Conservation (phyloP, 108 stramenopile species). For the Aurantiochytrium sp. region DNA sequence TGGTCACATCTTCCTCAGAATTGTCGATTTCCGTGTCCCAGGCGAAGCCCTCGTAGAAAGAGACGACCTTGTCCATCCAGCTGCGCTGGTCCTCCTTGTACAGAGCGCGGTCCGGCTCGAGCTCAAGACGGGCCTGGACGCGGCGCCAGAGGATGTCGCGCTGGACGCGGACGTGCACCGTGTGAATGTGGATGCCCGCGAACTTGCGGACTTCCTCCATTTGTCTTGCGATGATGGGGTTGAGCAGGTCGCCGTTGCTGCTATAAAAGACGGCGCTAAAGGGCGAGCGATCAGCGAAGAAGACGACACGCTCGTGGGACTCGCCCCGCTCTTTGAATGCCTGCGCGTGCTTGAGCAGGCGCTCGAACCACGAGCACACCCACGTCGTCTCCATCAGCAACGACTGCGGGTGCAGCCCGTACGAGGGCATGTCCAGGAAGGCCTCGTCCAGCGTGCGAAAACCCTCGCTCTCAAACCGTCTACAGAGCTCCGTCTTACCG, state of each 20-base stretch:
- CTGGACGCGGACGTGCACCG: constrained; percentile 29
- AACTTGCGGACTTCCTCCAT: constrained; percentile 24
- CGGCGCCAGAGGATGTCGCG: constrained; percentile 34
- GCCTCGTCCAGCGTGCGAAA: constrained; percentile 29
- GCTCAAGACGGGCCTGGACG: constrained; percentile 18
- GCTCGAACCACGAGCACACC: constrained; percentile 33
- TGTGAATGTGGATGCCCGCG: constrained; percentile 28
- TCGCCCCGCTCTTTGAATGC: neutral
- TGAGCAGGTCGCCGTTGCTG: constrained; percentile 3
- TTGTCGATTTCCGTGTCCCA: constrained; percentile 34
- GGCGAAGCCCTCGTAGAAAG: neutral
- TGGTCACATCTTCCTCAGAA: constrained; percentile 22
- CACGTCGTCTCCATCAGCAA: constrained; percentile 41
- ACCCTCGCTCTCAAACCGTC: neutral
- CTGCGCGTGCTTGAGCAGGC: neutral
- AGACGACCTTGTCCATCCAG: neutral
- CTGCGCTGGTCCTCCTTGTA: constrained; percentile 18
- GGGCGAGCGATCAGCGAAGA: constrained; percentile 35
- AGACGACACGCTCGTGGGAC: neutral
- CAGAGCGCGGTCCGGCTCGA: constrained; percentile 11
- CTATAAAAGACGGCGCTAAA: constrained; percentile 35
- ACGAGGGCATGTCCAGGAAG: constrained; percentile 37
- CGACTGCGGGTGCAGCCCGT: constrained; percentile 32
- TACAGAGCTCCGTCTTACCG: constrained; percentile 32
- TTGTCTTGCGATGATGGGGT: constrained; percentile 32